These are phyloP conservation scores for Bipolaris oryzae DNA, from an alignment of 2,329 filamentous ascomycete species.

Conservation along the genomic window DNA sequence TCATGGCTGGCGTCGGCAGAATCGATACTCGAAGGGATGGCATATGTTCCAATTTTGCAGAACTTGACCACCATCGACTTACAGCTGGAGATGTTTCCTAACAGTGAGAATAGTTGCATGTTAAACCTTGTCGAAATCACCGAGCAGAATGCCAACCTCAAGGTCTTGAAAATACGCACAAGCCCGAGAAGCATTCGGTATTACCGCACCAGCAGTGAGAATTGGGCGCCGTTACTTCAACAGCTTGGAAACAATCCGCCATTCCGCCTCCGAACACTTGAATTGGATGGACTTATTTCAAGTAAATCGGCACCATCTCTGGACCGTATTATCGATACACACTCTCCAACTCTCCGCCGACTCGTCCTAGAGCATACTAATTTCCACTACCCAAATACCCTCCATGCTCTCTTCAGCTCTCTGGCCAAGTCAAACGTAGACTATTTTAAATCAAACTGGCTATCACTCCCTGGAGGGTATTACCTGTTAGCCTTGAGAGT, in stretches of 20 bases:
- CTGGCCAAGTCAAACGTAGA: constrained; percentile 4
- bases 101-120: background rate
- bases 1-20: background rate
- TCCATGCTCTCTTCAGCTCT: constrained; percentile 9
- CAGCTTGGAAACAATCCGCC: constrained; percentile 4
- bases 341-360: constrained; percentile 2
- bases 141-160: background rate
- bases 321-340: constrained; percentile 5
- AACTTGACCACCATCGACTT: constrained; percentile 7
- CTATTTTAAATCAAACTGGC: background rate
- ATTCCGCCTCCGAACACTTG: constrained; percentile 11
- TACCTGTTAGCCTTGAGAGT: background rate
- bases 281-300: constrained; percentile 11
- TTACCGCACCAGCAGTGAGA: background rate
- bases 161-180: background rate
- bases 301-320: constrained; percentile 10
- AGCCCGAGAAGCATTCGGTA: background rate
- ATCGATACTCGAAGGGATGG: background rate
- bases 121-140: background rate
- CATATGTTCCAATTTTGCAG: background rate
- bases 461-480: background rate
- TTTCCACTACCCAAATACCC: constrained; percentile 9
- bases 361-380: constrained; percentile 9
- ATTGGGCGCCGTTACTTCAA: constrained; percentile 6
- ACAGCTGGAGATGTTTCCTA: constrained; percentile 7